phyloP scores from a whole-genome alignment of 2,329 filamentous ascomycete species.

The Colletotrichum chrysophilum region DNA sequence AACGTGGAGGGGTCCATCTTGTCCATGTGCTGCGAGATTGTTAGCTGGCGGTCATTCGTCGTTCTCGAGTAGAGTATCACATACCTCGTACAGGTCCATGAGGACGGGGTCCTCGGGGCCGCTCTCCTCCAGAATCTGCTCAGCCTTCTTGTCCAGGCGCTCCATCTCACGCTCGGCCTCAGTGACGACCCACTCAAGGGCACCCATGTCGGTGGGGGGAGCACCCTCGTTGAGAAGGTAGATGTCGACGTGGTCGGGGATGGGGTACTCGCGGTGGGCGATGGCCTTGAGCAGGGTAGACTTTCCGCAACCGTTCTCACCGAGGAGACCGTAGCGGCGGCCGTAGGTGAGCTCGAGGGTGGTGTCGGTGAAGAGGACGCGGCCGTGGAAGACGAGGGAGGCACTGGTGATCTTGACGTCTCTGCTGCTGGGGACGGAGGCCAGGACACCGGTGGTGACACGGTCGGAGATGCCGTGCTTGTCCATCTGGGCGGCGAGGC shows the following conservation, averaged over 20 bases:
- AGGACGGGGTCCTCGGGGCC: constrained; percentile 90
- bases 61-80: constrained; percentile 34
- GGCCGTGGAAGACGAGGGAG: constrained; percentile 96
- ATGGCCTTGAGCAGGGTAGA: constrained; percentile 97
- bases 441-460: constrained; percentile 95
- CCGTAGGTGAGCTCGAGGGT: constrained; percentile 92
- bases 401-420: constrained; percentile 97
- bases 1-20: constrained; percentile 99
- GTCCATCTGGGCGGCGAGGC: constrained; percentile 91
- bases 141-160: constrained; percentile 84
- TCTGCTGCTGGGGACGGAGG: constrained; percentile 82
- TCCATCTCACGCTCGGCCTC: constrained; percentile 95
- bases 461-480: constrained; percentile 95
- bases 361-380: constrained; percentile 92
- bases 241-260: constrained; percentile 96
- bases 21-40: constrained; percentile 81
- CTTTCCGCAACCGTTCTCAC: constrained; percentile 99
- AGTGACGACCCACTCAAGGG: constrained; percentile 94
- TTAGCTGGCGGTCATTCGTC: neutral
- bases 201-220: constrained; percentile 84
- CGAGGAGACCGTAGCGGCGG: constrained; percentile 90
- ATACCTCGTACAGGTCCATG: constrained; percentile 94
- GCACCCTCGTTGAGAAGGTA: constrained; percentile 98
- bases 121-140: constrained; percentile 88
- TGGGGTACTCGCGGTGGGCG: constrained; percentile 89